Conservation (phyloP, 257 asterid genomes). For the Craterostigma plantagineum region DNA sequence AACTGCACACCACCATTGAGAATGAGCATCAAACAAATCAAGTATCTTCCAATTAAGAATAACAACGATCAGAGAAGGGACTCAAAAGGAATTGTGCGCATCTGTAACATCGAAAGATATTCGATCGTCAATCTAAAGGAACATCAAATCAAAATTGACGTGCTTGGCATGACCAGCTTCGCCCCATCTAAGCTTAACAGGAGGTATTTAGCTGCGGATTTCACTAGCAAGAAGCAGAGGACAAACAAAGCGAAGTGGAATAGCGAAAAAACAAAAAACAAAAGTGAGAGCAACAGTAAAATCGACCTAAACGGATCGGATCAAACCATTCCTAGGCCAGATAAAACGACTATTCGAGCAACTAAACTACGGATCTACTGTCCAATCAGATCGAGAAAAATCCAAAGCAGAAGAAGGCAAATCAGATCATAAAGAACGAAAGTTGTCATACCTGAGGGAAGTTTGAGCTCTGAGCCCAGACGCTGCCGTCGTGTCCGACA, state of each 20-base stretch:
- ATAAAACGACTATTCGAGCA: background rate
- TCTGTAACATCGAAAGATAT: too few relatives aligned
- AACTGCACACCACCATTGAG: slow-evolving; percentile 9
- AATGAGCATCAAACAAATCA: background rate
- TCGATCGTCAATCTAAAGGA: background rate
- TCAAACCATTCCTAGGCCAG: background rate
- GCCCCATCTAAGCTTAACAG: too few relatives aligned
- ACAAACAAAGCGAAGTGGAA: too few relatives aligned
- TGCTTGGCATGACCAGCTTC: background rate
- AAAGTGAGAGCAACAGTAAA: background rate
- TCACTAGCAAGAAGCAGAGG: too few relatives aligned
- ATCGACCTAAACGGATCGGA: slow-evolving; percentile 1
- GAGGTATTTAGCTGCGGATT: too few relatives aligned
- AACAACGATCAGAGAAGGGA: background rate
- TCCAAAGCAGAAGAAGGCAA: too few relatives aligned
- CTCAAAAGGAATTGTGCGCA: too few relatives aligned
- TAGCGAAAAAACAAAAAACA: background rate
- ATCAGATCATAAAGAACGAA: background rate
- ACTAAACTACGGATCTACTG: too few relatives aligned
- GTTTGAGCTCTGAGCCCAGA: slow-evolving; percentile 24
- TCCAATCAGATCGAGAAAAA: too few relatives aligned
- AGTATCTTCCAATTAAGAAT: background rate
- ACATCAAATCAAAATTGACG: background rate
- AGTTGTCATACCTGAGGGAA: slow-evolving; percentile 17
- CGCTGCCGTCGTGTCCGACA: slow-evolving; percentile 23